A percentile compares a stretch with the other conserved stretches of the same genome.
Conservation (phyloP, 2,329 filamentous ascomycete species). For the Zymoseptoria ardabiliae region DNA sequence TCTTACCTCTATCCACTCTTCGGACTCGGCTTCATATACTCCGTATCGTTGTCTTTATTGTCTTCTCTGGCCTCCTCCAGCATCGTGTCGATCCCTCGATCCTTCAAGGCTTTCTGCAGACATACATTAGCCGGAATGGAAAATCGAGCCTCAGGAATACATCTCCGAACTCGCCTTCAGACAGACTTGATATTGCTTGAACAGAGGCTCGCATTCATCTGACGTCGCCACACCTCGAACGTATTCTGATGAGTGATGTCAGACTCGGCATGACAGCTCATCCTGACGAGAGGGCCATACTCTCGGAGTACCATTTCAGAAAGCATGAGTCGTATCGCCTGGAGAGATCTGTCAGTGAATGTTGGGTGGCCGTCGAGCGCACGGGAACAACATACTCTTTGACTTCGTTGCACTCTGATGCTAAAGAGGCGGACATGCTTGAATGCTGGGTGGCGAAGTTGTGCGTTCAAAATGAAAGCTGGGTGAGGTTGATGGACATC, state of each 20-base stretch:
- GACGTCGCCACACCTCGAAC: slow-evolving; percentile 74
- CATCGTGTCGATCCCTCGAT: slow-evolving; percentile 86
- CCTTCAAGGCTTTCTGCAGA: slow-evolving; percentile 70
- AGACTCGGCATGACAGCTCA: not conserved
- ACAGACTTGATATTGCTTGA: slow-evolving; percentile 83
- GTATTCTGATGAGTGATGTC: slow-evolving; percentile 54
- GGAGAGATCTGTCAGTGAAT: slow-evolving; percentile 1
- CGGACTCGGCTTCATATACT: slow-evolving; percentile 50
- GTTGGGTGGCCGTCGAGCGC: not conserved
- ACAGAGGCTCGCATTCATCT: slow-evolving; percentile 79
- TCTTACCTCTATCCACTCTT: not conserved
- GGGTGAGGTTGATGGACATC: not conserved
- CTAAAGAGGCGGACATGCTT: slow-evolving; percentile 84
- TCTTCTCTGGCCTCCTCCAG: slow-evolving; percentile 84
- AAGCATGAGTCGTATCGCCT: slow-evolving; percentile 97
- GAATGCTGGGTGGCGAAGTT: not conserved
- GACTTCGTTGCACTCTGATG: slow-evolving; percentile 87
- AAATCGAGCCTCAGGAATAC: not conserved
- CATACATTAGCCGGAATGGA: slow-evolving; percentile 1
- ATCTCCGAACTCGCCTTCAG: slow-evolving; percentile 55
- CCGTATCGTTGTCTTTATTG: slow-evolving; percentile 76
- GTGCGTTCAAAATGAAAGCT: too few relatives aligned
- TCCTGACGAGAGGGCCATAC: slow-evolving; percentile 45
- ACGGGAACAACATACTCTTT: slow-evolving; percentile 66
- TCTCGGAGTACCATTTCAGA: slow-evolving; percentile 98